Base-by-base conservation (phyloP, 1,284 basidiomycete genomes). In the Crucibulum parvulum region DNA sequence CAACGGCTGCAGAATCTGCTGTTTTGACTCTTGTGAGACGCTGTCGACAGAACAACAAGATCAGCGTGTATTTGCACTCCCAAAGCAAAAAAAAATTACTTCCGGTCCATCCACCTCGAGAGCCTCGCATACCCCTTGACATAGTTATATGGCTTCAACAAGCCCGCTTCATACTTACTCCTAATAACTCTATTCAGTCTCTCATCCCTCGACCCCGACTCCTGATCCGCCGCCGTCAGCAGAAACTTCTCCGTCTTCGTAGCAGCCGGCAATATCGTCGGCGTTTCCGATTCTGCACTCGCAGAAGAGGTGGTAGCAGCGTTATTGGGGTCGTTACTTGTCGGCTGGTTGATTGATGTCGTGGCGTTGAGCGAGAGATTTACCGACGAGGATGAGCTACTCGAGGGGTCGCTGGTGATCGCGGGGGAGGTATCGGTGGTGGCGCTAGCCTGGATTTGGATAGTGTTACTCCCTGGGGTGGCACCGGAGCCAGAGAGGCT, bases 71-170 rank as follows among this genome's bases (percentile, higher is more conserved):
- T 13, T 53, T 15, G 13, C 7, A 35, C 15, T 13, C n/a, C 15
- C 24, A 53, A 53, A 47, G 24, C 31, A 59, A 9, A 4, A 18
- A 50, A 24, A 36, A 66, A 70, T 55, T 71, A 94, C 92, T 96
- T 98, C 96, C 65, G 53, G 6, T 24, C 24, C 24, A 24, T 24
- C 24, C 96, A 98, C 53, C 92, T 84, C 61, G 24, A 24, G 66
- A 97, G 78, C 57, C 95, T 82, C 18, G 94, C 92, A 71, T 97
- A 97, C 0, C 95, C 95, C 71, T 95, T 95, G 60, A 97, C 95
- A 73, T 98, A 98, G 77, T 99, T 97, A 72, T 98, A 98, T 0
- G 97, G 97, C 70, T 95, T 95, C 62, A 99, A 78, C 46, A 99
- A 75, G 0, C 96, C 97, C 1, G 96, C 97, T 72, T 99, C 96